A percentile compares a stretch with the other conserved stretches of the same genome.
Conservation (phyloP, 208 protist genomes). For the Crithidia expoeki region DNA sequence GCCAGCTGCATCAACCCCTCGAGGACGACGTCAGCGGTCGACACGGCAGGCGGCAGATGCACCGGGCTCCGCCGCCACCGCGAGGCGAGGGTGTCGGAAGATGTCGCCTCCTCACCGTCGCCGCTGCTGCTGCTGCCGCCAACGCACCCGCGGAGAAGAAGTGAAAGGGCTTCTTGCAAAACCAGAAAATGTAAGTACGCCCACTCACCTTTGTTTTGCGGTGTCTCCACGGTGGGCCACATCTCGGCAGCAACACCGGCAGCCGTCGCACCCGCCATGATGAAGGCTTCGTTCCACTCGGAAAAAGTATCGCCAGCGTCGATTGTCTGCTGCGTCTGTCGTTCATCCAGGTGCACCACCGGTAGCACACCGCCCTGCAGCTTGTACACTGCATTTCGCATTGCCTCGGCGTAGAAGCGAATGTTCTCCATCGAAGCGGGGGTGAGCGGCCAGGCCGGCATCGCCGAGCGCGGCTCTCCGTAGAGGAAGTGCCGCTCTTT, state of each 20-base stretch:
- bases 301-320: not conserved
- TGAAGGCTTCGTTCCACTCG: not conserved
- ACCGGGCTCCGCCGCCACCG: not conserved
- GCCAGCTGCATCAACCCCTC: slow-evolving; percentile 12
- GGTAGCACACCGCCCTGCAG: slow-evolving; percentile 15
- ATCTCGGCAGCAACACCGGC: not conserved
- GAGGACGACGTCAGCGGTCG: slow-evolving; percentile 10
- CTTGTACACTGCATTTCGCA: slow-evolving; percentile 19
- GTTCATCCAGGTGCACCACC: slow-evolving; percentile 3
- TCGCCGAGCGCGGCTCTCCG: not conserved
- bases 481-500: not conserved
- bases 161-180: slow-evolving; percentile 10
- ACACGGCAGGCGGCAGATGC: not conserved
- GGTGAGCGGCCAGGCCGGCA: slow-evolving; percentile 7
- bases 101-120: not conserved
- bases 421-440: slow-evolving; percentile 3
- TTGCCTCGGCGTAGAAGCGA: slow-evolving; percentile 8
- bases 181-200: slow-evolving; percentile 16
- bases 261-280: not conserved
- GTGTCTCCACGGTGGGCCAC: not conserved
- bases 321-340: not conserved
- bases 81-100: not conserved
- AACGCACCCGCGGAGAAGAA: slow-evolving; percentile 24
- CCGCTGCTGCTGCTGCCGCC: too few relatives aligned
- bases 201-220: not conserved